Evolutionary conservation across 1,139 yeast genomes (phyloP), one percentile per base, ranked within the genome.

Genomic region (Insectozyma bohioensis): DNA sequence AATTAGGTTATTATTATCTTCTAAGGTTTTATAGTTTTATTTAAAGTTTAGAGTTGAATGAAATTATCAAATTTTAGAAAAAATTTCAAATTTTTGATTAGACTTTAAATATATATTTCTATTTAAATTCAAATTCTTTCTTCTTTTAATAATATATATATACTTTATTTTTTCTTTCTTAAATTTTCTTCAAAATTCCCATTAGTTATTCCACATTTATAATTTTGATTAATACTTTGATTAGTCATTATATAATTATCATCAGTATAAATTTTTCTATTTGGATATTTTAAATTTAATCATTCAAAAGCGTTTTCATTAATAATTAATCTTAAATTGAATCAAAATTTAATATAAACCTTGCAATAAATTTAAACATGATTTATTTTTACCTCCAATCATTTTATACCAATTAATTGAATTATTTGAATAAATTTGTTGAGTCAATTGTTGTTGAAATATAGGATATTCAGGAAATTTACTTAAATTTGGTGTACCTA

Each of bases 401-500:
- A 85, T 68, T 41, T 82, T 84, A 56, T 83, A 90, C 98, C 98
- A 92, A 13, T 80, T 78, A 28, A 77, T 75, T 26, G 90, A 61
- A 46, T 82, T 84, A 12, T 83, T 74, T 6, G 85, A 81, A 48
- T 77, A 84, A 10, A 18, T 26, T 25, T 66, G 61, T 24, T 82
- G 82, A 12, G 56, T 49, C 48, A 85, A 72, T 41, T 78, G 72
- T 36, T 80, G 78, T 35, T 64, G 68, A 39, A 67, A 66, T 13
- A 87, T 75, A 12, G 71, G 71, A 52, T 73, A 92, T 49, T 92
- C 98, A 0, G 98, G 98, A 51, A 87, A 88, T 43, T 80, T 80
- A 31, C 71, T 67, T 26, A 92, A n/a, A n/a, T n/a, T n/a, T 1
- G 99, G 99, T 0, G 95, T 78, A 1, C 99, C 99, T 45, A 92